Percentiles rank a stretch among this genome's conserved stretches.
These are phyloP conservation scores for Neofusicoccum sp. DNA, from an alignment of 2,329 filamentous ascomycete species.

Conservation along the genomic window DNA sequence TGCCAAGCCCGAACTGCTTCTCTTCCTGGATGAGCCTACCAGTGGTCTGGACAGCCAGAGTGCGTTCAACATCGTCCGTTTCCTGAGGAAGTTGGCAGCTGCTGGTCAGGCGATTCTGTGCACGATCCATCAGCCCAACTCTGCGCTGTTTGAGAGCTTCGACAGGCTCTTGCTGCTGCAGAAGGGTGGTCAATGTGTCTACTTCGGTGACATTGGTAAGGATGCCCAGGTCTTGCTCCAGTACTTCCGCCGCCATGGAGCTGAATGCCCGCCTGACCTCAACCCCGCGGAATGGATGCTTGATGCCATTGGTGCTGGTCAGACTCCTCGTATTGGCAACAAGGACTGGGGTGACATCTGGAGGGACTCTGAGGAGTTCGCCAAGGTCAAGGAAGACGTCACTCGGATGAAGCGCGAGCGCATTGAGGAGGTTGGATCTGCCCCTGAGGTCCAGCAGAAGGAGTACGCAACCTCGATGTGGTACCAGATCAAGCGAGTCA, in stretches of 20 bases:
- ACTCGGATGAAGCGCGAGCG: constrained; percentile 63
- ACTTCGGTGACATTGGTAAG: constrained; percentile 79
- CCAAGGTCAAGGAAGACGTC: constrained; percentile 65
- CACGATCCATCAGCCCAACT: constrained; percentile 88
- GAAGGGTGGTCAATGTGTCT: constrained; percentile 75
- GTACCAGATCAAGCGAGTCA: constrained; percentile 77
- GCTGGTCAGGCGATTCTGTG: constrained; percentile 85
- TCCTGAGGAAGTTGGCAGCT: constrained; percentile 72
- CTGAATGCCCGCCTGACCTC: constrained; percentile 55
- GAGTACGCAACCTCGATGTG: constrained; percentile 79
- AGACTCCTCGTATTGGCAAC: constrained; percentile 67
- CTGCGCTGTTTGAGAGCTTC: constrained; percentile 83
- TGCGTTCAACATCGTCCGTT: constrained; percentile 74
- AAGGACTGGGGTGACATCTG: constrained; percentile 80
- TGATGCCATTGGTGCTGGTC: constrained; percentile 76
- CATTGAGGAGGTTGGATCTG: constrained; percentile 45
- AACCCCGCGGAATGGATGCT: constrained; percentile 77
- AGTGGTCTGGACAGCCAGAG: constrained; percentile 70
- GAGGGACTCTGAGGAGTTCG: constrained; percentile 69
- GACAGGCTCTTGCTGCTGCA: constrained; percentile 78
- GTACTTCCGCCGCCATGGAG: constrained; percentile 53
- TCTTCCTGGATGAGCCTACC: constrained; percentile 79
- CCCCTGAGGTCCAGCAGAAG: constrained; percentile 54
- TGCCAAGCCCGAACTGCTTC: constrained; percentile 66
- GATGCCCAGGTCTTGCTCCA: constrained; percentile 70